Base-by-base conservation (phyloP, 1,284 basidiomycete species). In the Cutaneotrichosporon sp. region DNA sequence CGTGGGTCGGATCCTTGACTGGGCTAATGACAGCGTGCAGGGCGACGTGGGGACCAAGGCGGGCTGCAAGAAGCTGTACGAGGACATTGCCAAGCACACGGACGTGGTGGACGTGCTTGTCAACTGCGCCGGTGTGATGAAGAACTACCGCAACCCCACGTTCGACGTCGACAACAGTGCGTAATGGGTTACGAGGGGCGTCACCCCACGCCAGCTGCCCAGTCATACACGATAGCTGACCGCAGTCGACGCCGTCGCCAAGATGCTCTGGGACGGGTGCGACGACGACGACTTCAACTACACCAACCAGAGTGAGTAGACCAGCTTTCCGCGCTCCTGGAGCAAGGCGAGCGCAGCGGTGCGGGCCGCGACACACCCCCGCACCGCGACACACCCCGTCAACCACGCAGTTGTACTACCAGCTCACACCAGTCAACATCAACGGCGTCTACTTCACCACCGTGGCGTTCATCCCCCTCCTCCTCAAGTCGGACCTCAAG, bases 1-100 rank as follows among this genome's bases (percentile, higher is more conserved):
- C 33, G 58, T 63, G 57, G 53, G 61, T n/a, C 53, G 1, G 14
- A 1, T 10, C 27, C 24, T 3, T 18, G 5, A 16, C 25, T 18
- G 5, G 2, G 24, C 55, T 57, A 9, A 57, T 18, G 9, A 1
- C 56, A 79, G 76, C 2, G 65, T 79, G n/a, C 71, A 74, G 55
- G 79, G 76, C 10, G 79, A 80, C 55, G 73, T 80, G 3, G 65
- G 71, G 2, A 71, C 74, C 54, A 79, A 79, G 62, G 69, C 69
- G 14, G 69, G 70, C 14, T 70, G 70, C 54, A 64, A 66, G 56
- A 71, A 69, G 34, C 71, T 78, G 38, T 71, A 69, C 33, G 70
- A 73, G 8, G 66, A 69, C 2, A 66, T 77, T 24, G 67, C 67
- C 10, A 68, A 60, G 11, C 69, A 72, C 53, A 69, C 69, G 13